Conservation (phyloP, 257 asterid genomes). For the Lithospermum erythrorhizon region DNA sequence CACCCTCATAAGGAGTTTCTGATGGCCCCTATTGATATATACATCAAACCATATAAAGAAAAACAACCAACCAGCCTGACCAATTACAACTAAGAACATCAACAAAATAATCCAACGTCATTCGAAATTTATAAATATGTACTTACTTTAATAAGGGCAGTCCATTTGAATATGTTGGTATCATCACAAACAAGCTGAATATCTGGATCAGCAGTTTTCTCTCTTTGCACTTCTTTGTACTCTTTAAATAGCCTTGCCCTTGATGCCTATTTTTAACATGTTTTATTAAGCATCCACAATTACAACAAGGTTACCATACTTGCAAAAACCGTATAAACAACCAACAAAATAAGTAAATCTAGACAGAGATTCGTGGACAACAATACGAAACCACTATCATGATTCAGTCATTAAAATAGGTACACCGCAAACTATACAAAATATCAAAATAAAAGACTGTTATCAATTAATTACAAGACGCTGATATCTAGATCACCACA, state of each 20-base stretch:
- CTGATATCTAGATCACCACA: no score
- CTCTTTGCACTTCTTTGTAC: conserved; percentile 94
- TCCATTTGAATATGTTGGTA: conserved; percentile 89
- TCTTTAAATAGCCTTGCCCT: conserved; percentile 96
- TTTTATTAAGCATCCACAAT: background rate
- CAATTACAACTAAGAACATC: background rate
- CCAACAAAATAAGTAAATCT: background rate
- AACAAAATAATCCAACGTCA: background rate
- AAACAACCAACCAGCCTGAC: conserved; percentile 7
- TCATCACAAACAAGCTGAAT: conserved; percentile 94
- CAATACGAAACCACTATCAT: background rate
- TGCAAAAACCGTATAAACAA: background rate
- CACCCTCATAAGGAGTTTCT: conserved; percentile 95
- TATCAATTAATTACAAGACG: no score
- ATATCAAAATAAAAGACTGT: no score
- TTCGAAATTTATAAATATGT: background rate
- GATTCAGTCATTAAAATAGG: background rate
- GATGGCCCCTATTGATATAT: conserved; percentile 66
- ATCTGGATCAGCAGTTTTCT: conserved; percentile 88
- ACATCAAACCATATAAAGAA: conserved; percentile 11
- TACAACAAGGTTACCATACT: background rate
- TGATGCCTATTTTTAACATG: conserved; percentile 50
- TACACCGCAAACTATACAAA: background rate
- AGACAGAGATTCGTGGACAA: background rate
- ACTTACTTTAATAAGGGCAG: conserved; percentile 80